Base-by-base conservation (phyloP, 768 basidiomycete genomes). In the Rhizopogon rudus region DNA sequence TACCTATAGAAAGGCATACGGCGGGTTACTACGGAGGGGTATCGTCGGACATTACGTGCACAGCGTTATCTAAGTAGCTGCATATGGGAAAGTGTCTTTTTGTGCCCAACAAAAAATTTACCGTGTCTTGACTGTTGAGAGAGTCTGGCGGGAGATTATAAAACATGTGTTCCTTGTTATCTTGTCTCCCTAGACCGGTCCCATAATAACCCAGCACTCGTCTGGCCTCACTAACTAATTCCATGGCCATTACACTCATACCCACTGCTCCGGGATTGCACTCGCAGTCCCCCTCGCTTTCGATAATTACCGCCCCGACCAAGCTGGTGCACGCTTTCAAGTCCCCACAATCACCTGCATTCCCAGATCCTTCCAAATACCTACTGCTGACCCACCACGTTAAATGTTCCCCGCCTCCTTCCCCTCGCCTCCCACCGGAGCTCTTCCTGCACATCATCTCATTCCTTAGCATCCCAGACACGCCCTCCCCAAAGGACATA, bases 361-460 rank as follows among this genome's bases (percentile, higher is more conserved):
- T 49, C 35, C 20, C 33, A 22, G 46, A 49, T 37, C 20, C 33
- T 6, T 33, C 33, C 13, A 49, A 6, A 49, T 20, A 22, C 7
- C 46, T 20, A 20, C 4, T 49, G 17, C 14, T 20, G 2, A 22
- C 13, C 13, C 33, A 49, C 14, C 33, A 33, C 31, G 17, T 48
- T 4, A 35, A 14, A 37, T 49, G 13, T 35, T 20, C 14, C 14
- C 20, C 33, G 6, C 35, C 46, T 22, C 13, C 46, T 49, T 35
- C 20, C 51, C 63, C 62, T 33, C 55, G 61, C 16, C 60, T 69
- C 35, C 68, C 68, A 14, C 59, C 66, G 22, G 69, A 71, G 55
- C 58, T 69, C 39, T 65, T 71, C 31, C 62, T 71, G 40, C 59
- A 62, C 39, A 62, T 69, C 54, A 66, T 69, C 40, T 65, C 71